These are phyloP conservation scores for Glarea lozoyensis DNA, from an alignment of 495 filamentous ascomycete genomes.

Conservation along the genomic window DNA sequence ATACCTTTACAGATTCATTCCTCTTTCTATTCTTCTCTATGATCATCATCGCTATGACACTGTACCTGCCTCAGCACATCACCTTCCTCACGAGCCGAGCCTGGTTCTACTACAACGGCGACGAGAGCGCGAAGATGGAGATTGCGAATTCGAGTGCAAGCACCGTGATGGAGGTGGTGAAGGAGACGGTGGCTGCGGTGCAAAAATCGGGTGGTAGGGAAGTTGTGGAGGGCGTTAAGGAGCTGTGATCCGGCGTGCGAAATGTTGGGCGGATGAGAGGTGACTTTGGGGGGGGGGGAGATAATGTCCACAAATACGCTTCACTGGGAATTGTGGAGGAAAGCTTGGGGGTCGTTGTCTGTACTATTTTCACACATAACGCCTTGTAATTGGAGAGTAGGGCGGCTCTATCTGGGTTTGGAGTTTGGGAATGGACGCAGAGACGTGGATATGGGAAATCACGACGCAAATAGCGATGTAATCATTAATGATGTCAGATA, in stretches of 20 bases:
- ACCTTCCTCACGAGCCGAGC: constrained; percentile 66
- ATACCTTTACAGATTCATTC: constrained; percentile 60
- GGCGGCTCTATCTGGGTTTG: neutral
- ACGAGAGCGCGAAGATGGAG: constrained; percentile 42
- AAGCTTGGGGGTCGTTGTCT: no score
- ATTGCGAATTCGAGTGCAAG: constrained; percentile 28
- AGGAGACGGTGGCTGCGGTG: constrained; percentile 13
- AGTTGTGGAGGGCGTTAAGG: no score
- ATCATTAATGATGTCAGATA: neutral
- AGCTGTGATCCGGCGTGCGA: constrained; percentile 21
- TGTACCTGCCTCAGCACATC: constrained; percentile 91
- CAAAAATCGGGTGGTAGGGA: no score
- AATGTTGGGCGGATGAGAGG: constrained; percentile 2
- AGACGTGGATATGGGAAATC: neutral
- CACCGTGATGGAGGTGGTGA: constrained; percentile 22
- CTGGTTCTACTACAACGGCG: constrained; percentile 90
- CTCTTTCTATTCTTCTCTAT: constrained; percentile 80
- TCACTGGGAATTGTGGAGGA: no score
- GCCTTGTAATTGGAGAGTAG: neutral
- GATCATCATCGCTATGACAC: constrained; percentile 71
- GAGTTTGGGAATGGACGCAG: neutral
- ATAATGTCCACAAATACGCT: no score
- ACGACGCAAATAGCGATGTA: neutral
- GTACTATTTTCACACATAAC: no score
- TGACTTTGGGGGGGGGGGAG: constrained; percentile 9